These are phyloP conservation scores for Citrullus colocynthis DNA, from an alignment of 306 rosid genomes.

Conservation along the genomic window DNA sequence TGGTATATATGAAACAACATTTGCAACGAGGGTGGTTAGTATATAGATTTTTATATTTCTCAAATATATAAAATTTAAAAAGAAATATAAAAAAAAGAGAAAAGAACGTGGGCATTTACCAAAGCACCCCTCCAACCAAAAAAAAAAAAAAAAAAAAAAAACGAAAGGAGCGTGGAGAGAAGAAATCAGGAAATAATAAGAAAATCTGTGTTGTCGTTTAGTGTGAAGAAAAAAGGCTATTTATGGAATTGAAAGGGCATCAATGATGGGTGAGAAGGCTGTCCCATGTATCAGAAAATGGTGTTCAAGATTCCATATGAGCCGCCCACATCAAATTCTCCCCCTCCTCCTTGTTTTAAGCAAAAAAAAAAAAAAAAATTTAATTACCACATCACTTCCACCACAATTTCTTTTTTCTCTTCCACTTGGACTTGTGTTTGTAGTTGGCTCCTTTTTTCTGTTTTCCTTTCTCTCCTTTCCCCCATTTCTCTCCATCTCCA, in stretches of 20 bases:
- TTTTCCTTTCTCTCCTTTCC: neutral
- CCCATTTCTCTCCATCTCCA: neutral
- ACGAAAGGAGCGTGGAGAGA: neutral
- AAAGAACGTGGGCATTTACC: neutral
- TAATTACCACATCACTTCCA: neutral
- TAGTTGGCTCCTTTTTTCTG: neutral
- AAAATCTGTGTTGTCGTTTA: neutral
- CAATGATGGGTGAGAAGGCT: neutral
- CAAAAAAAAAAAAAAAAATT: neutral
- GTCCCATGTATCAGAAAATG: neutral
- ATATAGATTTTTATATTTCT: neutral
- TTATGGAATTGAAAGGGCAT: neutral
- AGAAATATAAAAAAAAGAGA: neutral
- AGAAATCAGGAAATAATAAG: neutral
- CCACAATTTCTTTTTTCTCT: neutral
- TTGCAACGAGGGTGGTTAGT: no score
- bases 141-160: neutral
- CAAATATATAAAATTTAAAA: no score
- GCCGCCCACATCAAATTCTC: conserved; percentile 6
- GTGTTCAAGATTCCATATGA: conserved; percentile 6
- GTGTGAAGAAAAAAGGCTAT: neutral
- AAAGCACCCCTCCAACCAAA: neutral
- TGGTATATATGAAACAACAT: no score
- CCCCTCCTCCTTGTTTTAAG: neutral
- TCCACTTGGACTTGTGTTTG: neutral